These are phyloP conservation scores for Stentor roeselii DNA, from an alignment of 73 alveolate species.

Conservation along the genomic window DNA sequence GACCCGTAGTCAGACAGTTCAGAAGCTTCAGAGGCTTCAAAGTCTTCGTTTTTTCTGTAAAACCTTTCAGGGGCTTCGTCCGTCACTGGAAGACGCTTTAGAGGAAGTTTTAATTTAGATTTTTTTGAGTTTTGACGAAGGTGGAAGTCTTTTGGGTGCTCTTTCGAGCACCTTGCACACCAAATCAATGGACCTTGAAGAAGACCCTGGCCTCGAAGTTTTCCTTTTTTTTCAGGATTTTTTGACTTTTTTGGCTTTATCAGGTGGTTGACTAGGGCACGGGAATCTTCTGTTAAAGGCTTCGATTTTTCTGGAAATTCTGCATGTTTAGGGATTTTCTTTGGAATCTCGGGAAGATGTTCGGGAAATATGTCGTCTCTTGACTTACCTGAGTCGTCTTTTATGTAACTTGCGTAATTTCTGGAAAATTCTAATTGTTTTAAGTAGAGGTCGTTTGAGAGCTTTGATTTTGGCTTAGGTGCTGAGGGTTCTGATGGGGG, in stretches of 20 bases:
- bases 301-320: neutral
- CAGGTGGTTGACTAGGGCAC: neutral
- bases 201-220: neutral
- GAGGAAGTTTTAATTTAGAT: neutral
- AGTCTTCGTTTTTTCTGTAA: neutral
- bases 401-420: slow-evolving; percentile 2
- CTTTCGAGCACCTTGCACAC: slow-evolving; percentile 24
- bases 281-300: neutral
- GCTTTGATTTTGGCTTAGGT: neutral
- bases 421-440: slow-evolving; percentile 23
- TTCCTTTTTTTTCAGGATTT: neutral
- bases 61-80: too few species aligned
- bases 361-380: slow-evolving; percentile 12
- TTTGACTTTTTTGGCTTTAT: neutral
- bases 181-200: neutral
- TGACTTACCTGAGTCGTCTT: neutral
- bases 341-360: neutral
- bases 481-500: neutral
- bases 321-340: neutral
- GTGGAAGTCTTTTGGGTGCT: neutral
- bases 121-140: neutral
- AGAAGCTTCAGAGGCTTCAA: neutral
- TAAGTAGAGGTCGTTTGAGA: neutral
- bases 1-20: neutral
- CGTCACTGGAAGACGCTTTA: neutral